Conservation (phyloP, 2,329 filamentous ascomycete genomes). For the Fusarium sp. region DNA sequence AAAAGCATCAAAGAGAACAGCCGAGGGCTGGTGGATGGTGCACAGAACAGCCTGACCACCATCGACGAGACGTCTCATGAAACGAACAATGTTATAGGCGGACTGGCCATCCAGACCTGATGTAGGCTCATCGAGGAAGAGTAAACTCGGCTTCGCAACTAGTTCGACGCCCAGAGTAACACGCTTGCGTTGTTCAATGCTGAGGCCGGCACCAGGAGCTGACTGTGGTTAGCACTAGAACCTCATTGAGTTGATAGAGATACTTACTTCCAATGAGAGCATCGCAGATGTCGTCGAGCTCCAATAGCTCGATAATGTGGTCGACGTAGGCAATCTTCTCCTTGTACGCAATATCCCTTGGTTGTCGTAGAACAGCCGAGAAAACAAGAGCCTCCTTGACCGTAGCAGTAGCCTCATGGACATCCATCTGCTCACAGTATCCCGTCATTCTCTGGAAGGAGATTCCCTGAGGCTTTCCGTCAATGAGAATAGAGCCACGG, state of each 20-base stretch:
- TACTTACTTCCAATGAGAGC: slow-evolving; percentile 66
- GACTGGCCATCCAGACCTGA: slow-evolving; percentile 53
- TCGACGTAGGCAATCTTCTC: slow-evolving; percentile 76
- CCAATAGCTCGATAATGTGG: slow-evolving; percentile 72
- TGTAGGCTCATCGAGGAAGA: slow-evolving; percentile 77
- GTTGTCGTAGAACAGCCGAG: slow-evolving; percentile 72
- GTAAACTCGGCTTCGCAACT: slow-evolving; percentile 73
- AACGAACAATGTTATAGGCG: slow-evolving; percentile 51
- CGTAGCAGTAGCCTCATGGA: slow-evolving; percentile 73
- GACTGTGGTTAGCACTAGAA: background rate
- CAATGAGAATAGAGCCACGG: slow-evolving; percentile 56
- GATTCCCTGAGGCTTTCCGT: slow-evolving; percentile 67
- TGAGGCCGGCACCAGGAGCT: slow-evolving; percentile 55
- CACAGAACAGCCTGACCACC: slow-evolving; percentile 73
- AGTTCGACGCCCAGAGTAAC: slow-evolving; percentile 77
- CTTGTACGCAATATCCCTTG: slow-evolving; percentile 60
- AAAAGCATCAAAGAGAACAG: slow-evolving; percentile 31
- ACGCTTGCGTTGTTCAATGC: slow-evolving; percentile 67
- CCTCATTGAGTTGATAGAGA: too few relatives aligned
- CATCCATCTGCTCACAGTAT: slow-evolving; percentile 76
- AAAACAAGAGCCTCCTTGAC: slow-evolving; percentile 76
- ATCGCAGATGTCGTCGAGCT: slow-evolving; percentile 70
- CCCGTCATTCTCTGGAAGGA: slow-evolving; percentile 75
- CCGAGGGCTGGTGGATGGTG: slow-evolving; percentile 71
- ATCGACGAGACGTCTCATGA: slow-evolving; percentile 62